Evolutionary conservation across 2,329 filamentous ascomycete species (phyloP).

Genomic region (Colletotrichum brevisporum): DNA sequence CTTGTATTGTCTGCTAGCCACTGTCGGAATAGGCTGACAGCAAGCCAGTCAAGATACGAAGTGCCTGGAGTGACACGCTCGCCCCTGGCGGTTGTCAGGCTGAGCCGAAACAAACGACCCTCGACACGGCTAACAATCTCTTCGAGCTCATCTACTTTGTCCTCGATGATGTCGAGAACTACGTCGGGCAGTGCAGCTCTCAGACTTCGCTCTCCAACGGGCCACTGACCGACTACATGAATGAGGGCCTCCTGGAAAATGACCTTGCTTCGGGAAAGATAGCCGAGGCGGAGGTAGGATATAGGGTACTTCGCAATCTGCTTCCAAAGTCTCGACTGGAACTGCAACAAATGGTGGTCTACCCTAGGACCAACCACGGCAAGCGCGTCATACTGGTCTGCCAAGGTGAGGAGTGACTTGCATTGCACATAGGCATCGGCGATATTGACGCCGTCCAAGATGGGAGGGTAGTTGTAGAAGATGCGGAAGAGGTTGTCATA

Average conservation of each 20-base stretch:
- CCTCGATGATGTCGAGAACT: slow-evolving; percentile 91
- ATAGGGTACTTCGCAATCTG: slow-evolving; percentile 97
- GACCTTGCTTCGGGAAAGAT: slow-evolving; percentile 84
- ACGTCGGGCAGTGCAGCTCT: slow-evolving; percentile 79
- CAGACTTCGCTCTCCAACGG: slow-evolving; percentile 82
- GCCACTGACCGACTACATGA: slow-evolving; percentile 96
- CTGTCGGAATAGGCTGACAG: slow-evolving; percentile 87
- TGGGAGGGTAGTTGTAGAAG: slow-evolving; percentile 93
- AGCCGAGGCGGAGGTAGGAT: slow-evolving; percentile 90
- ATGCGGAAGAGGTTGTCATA: slow-evolving; percentile 97
- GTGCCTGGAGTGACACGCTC: slow-evolving; percentile 86
- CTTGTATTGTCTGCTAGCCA: slow-evolving; percentile 94
- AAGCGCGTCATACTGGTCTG: slow-evolving; percentile 95
- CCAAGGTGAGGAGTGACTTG: slow-evolving; percentile 88
- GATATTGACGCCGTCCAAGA: slow-evolving; percentile 88
- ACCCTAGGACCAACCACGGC: slow-evolving; percentile 89
- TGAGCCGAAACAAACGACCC: slow-evolving; percentile 84
- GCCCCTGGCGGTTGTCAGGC: slow-evolving; percentile 82
- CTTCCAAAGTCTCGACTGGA: slow-evolving; percentile 92
- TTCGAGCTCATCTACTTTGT: slow-evolving; percentile 93
- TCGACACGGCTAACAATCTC: slow-evolving; percentile 86
- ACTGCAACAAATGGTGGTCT: slow-evolving; percentile 93
- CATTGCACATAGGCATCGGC: slow-evolving; percentile 94
- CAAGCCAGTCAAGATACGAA: slow-evolving; percentile 91
- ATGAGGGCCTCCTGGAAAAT: slow-evolving; percentile 91